Base-by-base conservation (phyloP, 2,329 filamentous ascomycete genomes). In the Aspergillus brasiliensis region DNA sequence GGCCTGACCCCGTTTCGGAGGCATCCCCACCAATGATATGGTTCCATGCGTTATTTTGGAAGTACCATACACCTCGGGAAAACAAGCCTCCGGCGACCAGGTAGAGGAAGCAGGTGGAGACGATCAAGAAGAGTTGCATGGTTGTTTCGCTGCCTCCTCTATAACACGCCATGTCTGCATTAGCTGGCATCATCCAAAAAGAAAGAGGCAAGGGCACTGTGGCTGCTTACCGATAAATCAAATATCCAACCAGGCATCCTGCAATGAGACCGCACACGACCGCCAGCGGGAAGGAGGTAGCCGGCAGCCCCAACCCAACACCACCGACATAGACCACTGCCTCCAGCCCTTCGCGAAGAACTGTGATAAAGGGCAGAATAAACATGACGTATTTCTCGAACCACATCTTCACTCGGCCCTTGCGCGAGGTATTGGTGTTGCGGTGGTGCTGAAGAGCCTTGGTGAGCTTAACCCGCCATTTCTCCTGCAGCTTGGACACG, bases 261-360 rank as follows among this genome's bases (percentile, higher is more conserved):
- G 88, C 88, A 2, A 84, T 69, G 15, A 96, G 76, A 0, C 92
- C 92, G 17, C 86, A 82, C 19, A 96, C 76, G 2, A 92, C 89
- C 0, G 92, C 86, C 5, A 96, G 78, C 2, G 92, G 92, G 54
- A 96, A 90, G 0, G 92, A 83, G 5, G 84, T 86, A 2, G 91
- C 91, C 0, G 91, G 91, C 3, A 90, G 81, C 0, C 87, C 86
- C 57, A 96, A 87, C 3, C 89, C 89, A 4, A 97, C 92, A 19
- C 92, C 92, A 15, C 91, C 91, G 56, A 96, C 87, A 74, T 96
- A 96, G 23, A 96, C 85, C 37, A 96, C 88, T 0, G 90, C 91
- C 74, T 97, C 92, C 28, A 96, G 84, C 2, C 92, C 92, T 74
- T 96, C 92, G 37, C 92, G 83, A 13, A 96, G 78, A n/a, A 95